Evolutionary conservation across 1,284 basidiomycete species (phyloP).

Genomic region (Malassezia equina): DNA sequence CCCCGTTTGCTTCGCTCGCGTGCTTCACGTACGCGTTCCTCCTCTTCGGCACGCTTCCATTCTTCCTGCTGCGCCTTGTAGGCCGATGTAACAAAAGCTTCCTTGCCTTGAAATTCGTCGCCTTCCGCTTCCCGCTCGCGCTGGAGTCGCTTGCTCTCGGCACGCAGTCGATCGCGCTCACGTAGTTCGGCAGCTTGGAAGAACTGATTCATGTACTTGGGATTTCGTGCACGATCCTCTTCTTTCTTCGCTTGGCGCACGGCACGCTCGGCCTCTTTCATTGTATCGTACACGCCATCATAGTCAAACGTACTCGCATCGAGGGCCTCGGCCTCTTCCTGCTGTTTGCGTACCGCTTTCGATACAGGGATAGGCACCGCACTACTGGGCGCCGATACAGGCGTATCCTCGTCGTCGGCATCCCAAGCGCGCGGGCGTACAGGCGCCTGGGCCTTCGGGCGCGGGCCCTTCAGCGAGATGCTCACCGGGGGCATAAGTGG

Average conservation of each 20-base stretch:
- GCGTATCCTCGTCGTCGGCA: not conserved
- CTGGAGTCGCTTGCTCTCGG: conserved; percentile 96
- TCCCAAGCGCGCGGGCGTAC: not conserved
- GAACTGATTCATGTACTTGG: conserved; percentile 81
- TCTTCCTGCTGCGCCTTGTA: conserved; percentile 95
- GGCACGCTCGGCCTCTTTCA: conserved; percentile 74
- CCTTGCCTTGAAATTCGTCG: conserved; percentile 86
- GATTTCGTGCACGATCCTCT: conserved; percentile 60
- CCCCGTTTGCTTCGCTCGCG: conserved; percentile 68
- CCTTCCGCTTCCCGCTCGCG: conserved; percentile 84
- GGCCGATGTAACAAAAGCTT: conserved; percentile 89
- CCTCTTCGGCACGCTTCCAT: conserved; percentile 63
- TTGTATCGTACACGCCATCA: conserved; percentile 88
- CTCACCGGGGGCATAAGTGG: not conserved
- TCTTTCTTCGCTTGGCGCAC: conserved; percentile 52
- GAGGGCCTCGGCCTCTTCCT: conserved; percentile 59
- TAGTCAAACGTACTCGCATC: conserved; percentile 86
- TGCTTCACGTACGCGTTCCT: conserved; percentile 69
- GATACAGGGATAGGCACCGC: conserved; percentile 20
- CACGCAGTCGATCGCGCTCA: conserved; percentile 74
- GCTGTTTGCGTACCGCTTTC: conserved; percentile 22
- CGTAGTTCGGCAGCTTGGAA: conserved; percentile 75
- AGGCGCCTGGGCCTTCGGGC: not conserved
- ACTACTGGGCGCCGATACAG: not conserved
- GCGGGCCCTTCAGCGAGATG: not conserved